Percentiles rank a stretch among this genome's conserved stretches.
Conservation (phyloP, 306 rosid genomes). For the Trifolium fragiferum region DNA sequence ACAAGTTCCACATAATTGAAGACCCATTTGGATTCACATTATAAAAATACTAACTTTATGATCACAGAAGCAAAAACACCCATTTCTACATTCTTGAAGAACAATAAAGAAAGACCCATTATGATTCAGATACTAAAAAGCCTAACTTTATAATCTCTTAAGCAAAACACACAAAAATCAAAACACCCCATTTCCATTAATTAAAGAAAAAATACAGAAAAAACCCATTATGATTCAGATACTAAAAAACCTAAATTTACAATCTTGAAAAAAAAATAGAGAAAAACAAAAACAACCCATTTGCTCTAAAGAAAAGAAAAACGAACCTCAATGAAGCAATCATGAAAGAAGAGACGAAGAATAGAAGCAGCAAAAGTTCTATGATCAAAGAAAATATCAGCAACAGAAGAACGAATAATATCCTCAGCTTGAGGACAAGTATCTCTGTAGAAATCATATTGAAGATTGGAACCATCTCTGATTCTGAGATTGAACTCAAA, state of each 20-base stretch:
- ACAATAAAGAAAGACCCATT: no score
- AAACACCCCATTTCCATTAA: neutral
- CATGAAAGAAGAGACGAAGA: slow-evolving; percentile 89
- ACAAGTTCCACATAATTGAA: neutral
- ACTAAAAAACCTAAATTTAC: neutral
- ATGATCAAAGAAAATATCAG: slow-evolving; percentile 57
- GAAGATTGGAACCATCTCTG: slow-evolving; percentile 45
- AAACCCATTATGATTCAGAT: neutral
- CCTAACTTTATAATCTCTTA: neutral
- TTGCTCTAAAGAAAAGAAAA: neutral
- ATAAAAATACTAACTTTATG: neutral
- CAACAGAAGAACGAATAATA: slow-evolving; percentile 54
- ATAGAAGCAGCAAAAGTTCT: slow-evolving; percentile 63
- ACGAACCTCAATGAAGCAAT: slow-evolving; percentile 77
- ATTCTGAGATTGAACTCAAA: slow-evolving; percentile 32
- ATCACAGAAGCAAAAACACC: neutral
- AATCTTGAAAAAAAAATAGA: neutral
- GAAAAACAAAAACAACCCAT: neutral
- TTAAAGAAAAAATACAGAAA: neutral
- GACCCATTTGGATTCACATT: neutral
- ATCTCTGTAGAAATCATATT: slow-evolving; percentile 62
- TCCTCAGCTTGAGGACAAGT: slow-evolving; percentile 73
- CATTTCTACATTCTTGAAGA: no score
- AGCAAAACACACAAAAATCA: neutral
- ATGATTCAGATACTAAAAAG: neutral